Evolutionary conservation across 176 grass and related monocot genomes (phyloP).

Genomic region (Eremochloa ophiuroides): DNA sequence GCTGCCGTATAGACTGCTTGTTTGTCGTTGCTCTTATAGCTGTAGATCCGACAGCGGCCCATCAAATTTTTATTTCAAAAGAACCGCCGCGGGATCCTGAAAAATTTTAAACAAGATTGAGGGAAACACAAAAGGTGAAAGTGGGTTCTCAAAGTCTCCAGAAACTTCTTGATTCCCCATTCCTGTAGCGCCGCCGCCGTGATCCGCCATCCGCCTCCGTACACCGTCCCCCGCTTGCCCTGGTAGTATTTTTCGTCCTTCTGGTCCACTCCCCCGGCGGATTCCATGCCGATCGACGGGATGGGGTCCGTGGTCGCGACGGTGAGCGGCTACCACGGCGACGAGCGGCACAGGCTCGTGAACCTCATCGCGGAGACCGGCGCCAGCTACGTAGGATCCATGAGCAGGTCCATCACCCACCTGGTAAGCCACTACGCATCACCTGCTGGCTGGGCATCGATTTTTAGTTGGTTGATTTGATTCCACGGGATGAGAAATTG

Average conservation of each 20-base stretch:
- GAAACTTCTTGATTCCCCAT: neutral
- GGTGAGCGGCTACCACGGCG: slow-evolving; percentile 87
- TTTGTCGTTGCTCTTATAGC: too few relatives aligned
- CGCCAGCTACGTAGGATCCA: slow-evolving; percentile 73
- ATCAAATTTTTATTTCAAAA: neutral
- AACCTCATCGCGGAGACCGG: slow-evolving; percentile 83
- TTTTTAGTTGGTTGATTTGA: neutral
- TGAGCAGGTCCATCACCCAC: slow-evolving; percentile 87
- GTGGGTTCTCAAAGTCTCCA: neutral
- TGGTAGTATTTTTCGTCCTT: neutral
- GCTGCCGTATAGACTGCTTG: too few relatives aligned
- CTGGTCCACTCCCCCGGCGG: neutral
- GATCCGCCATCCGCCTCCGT: neutral
- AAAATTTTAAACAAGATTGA: neutral
- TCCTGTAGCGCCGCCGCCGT: neutral
- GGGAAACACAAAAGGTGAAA: neutral
- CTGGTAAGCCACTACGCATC: slow-evolving; percentile 34
- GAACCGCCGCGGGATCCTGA: neutral
- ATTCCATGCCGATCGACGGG: slow-evolving; percentile 40
- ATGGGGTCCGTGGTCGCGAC: slow-evolving; percentile 78
- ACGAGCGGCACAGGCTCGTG: slow-evolving; percentile 69
- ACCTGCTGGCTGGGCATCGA: neutral
- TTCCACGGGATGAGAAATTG: neutral
- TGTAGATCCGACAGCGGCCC: neutral
- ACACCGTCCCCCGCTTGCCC: neutral